phyloP scores from a whole-genome alignment of 352 stramenopile genomes.

The Phytopythium oedochilum region DNA sequence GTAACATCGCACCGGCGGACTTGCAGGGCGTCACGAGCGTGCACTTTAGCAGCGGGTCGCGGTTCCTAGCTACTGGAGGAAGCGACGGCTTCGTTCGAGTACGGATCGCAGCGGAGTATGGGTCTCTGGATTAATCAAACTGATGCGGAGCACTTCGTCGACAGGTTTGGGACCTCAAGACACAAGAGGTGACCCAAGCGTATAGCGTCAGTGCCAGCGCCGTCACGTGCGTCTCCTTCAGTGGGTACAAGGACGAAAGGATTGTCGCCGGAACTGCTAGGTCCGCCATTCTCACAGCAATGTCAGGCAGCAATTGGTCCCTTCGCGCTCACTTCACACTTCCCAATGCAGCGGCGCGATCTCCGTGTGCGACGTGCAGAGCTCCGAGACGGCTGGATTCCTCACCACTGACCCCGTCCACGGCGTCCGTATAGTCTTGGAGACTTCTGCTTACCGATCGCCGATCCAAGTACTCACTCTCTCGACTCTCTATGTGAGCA shows the following conservation, averaged over 20 bases:
- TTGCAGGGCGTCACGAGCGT: slow-evolving; percentile 55
- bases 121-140: background rate
- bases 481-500: slow-evolving; percentile 1
- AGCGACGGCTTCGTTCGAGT: slow-evolving; percentile 50
- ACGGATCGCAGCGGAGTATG: background rate
- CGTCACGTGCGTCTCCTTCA: slow-evolving; percentile 62
- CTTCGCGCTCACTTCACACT: background rate
- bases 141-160: background rate
- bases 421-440: slow-evolving; percentile 10
- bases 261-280: slow-evolving; percentile 65
- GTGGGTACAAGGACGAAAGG: slow-evolving; percentile 68
- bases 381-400: slow-evolving; percentile 40
- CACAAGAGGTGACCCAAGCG: slow-evolving; percentile 58
- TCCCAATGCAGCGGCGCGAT: slow-evolving; percentile 40
- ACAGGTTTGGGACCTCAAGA: slow-evolving; percentile 73
- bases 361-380: slow-evolving; percentile 59
- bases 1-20: background rate
- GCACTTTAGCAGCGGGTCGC: slow-evolving; percentile 65
- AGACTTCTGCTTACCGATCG: background rate
- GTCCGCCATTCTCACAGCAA: slow-evolving; percentile 14
- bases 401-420: slow-evolving; percentile 41
- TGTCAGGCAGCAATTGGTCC: too few relatives aligned
- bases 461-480: background rate
- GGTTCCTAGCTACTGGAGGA: slow-evolving; percentile 58
- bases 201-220: slow-evolving; percentile 59